These are phyloP conservation scores for Neurospora sp. DNA, from an alignment of 495 filamentous ascomycete genomes.

Conservation along the genomic window DNA sequence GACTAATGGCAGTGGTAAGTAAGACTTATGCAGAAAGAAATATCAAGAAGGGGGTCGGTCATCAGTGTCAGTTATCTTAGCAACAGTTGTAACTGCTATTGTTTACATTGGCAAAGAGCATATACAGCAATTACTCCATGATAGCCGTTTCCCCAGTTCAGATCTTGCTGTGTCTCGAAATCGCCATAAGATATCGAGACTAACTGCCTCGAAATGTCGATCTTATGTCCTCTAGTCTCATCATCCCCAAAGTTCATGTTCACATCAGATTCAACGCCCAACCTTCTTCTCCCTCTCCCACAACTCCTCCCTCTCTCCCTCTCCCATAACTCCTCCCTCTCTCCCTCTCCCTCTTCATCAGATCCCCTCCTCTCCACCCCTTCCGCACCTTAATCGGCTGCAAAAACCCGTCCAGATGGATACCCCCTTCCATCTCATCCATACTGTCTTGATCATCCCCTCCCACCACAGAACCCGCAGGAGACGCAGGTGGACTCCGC, in stretches of 20 bases:
- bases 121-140: not conserved
- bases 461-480: slow-evolving; percentile 1
- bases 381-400: slow-evolving; percentile 24
- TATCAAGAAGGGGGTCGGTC: not conserved
- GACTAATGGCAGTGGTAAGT: not conserved
- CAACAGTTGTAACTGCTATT: not conserved
- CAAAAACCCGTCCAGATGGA: slow-evolving; percentile 45
- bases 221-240: not conserved
- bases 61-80: not conserved
- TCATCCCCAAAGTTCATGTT: not conserved
- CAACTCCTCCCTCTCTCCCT: not conserved
- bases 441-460: slow-evolving; percentile 27
- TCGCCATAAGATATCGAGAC: not conserved
- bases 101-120: not conserved
- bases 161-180: not conserved
- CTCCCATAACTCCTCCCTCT: not conserved
- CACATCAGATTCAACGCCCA: not conserved
- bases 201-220: not conserved
- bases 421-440: slow-evolving; percentile 42
- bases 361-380: slow-evolving; percentile 22
- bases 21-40: not conserved
- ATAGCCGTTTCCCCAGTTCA: not conserved
- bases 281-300: not conserved
- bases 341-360: not conserved
- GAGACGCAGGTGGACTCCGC: not conserved